Evolutionary conservation across 768 basidiomycete genomes (phyloP).

Genomic region (Kwoniella botswanensis): DNA sequence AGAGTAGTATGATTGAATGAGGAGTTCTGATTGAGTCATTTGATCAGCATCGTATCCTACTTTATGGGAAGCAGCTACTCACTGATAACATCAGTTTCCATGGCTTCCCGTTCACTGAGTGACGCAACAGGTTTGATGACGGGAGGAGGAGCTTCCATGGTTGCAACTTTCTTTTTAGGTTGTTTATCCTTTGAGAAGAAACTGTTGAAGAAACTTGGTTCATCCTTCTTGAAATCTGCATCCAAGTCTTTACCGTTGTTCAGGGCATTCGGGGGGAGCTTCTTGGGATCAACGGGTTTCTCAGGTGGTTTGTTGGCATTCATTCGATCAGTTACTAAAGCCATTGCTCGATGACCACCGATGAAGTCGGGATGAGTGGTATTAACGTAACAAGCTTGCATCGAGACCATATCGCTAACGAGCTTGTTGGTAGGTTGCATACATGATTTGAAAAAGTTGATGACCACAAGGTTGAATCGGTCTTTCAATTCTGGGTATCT

Average conservation of each 20-base stretch:
- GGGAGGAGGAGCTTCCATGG: slow-evolving; percentile 74
- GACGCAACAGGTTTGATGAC: slow-evolving; percentile 88
- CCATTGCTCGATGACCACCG: slow-evolving; percentile 93
- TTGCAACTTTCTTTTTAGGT: slow-evolving; percentile 58
- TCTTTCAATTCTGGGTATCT: slow-evolving; percentile 96
- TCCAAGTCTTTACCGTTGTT: slow-evolving; percentile 97
- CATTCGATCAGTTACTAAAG: slow-evolving; percentile 72
- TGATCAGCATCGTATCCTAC: neutral
- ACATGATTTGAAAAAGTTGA: slow-evolving; percentile 92
- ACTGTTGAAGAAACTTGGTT: slow-evolving; percentile 88
- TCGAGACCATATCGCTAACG: slow-evolving; percentile 87
- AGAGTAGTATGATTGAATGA: slow-evolving; percentile 96
- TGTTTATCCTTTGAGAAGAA: slow-evolving; percentile 74
- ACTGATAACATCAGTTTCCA: slow-evolving; percentile 99
- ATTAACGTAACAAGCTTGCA: slow-evolving; percentile 99
- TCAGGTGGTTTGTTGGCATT: slow-evolving; percentile 76
- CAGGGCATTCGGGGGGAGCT: slow-evolving; percentile 67
- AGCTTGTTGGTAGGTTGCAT: slow-evolving; percentile 96
- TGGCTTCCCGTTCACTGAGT: slow-evolving; percentile 88
- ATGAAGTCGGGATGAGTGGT: slow-evolving; percentile 99
- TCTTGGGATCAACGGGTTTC: slow-evolving; percentile 73
- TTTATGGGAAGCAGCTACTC: slow-evolving; percentile 56
- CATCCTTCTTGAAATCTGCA: slow-evolving; percentile 84
- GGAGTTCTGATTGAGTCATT: slow-evolving; percentile 68
- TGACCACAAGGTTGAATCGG: slow-evolving; percentile 92